A percentile compares a stretch with the other conserved stretches of the same genome.
Evolutionary conservation across 2,329 filamentous ascomycete genomes (phyloP).

Genomic region (Calonectria pteridis): DNA sequence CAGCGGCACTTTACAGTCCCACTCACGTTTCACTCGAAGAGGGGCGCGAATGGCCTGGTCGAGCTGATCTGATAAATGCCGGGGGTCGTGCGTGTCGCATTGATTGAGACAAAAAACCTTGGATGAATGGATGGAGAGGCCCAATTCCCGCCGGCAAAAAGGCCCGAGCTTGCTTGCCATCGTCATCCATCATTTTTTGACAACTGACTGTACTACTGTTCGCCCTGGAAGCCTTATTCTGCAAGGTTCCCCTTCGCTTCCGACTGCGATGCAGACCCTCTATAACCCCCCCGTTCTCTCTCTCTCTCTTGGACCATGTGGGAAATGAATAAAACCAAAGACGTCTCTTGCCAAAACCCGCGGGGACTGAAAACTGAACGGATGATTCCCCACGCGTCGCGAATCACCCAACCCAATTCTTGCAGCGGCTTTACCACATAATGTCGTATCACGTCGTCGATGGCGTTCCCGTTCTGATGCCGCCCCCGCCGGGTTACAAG

Average conservation of each 20-base stretch:
- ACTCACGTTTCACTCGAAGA: background rate
- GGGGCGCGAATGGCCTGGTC: background rate
- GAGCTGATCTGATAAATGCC: background rate
- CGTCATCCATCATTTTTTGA: background rate
- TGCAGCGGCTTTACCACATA: background rate
- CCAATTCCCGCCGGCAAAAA: background rate
- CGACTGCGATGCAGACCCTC: background rate
- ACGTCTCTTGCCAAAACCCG: background rate
- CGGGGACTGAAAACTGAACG: background rate
- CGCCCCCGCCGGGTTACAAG: slow-evolving; percentile 44
- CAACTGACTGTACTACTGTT: background rate
- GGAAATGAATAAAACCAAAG: background rate
- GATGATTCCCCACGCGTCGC: background rate
- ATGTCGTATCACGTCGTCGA: slow-evolving; percentile 29
- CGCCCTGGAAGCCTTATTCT: background rate
- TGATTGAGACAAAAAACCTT: background rate
- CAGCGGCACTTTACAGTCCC: background rate
- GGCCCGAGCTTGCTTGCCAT: background rate
- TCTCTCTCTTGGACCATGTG: background rate
- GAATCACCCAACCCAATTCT: background rate
- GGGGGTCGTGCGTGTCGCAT: background rate
- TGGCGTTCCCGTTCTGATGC: slow-evolving; percentile 40
- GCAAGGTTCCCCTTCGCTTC: background rate
- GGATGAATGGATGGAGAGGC: too few species aligned
- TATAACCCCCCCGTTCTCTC: background rate